A percentile compares a stretch with the other conserved stretches of the same genome.
phyloP scores from a whole-genome alignment of 2,329 filamentous ascomycete species.

The Alternaria consortialis region DNA sequence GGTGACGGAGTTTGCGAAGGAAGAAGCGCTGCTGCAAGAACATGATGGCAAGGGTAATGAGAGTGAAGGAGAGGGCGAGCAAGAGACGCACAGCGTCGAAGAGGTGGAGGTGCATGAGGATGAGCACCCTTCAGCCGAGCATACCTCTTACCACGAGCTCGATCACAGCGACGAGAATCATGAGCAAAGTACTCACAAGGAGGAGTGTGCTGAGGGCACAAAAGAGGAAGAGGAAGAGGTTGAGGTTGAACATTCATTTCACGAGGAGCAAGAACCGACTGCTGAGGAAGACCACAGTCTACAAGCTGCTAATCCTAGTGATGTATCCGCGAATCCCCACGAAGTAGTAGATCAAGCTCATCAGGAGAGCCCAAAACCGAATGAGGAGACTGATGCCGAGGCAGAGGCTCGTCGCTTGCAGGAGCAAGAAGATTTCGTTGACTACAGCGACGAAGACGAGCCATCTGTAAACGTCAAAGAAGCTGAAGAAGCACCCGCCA shows the following conservation, averaged over 20 bases:
- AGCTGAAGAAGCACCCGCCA: conserved; percentile 13
- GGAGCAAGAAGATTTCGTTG: conserved; percentile 56
- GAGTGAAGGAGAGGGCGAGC: conserved; percentile 1
- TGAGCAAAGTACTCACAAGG: not conserved
- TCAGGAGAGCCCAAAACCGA: not conserved
- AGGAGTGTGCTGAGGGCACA: conserved; percentile 1
- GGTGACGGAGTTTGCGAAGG: conserved; percentile 7
- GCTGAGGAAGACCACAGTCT: not conserved
- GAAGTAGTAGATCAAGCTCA: conserved; percentile 2
- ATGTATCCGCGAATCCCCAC: conserved; percentile 1
- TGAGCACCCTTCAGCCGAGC: conserved; percentile 3
- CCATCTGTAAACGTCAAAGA: conserved; percentile 22
- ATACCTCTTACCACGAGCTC: conserved; percentile 3
- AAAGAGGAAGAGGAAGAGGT: conserved; percentile 3
- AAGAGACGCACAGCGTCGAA: not conserved
- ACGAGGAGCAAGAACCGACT: conserved; percentile 1
- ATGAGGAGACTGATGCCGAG: conserved; percentile 4
- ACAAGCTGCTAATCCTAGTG: conserved; percentile 5
- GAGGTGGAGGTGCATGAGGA: conserved; percentile 4
- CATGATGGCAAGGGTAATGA: conserved; percentile 11
- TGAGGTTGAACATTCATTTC: not conserved
- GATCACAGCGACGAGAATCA: not conserved
- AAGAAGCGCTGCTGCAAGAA: conserved; percentile 9
- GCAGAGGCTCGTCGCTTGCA: conserved; percentile 26
- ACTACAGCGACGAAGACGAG: conserved; percentile 59